A percentile compares a stretch with the other conserved stretches of the same genome.
Conservation (phyloP, 768 basidiomycete genomes). For the Termitomyces sp. region DNA sequence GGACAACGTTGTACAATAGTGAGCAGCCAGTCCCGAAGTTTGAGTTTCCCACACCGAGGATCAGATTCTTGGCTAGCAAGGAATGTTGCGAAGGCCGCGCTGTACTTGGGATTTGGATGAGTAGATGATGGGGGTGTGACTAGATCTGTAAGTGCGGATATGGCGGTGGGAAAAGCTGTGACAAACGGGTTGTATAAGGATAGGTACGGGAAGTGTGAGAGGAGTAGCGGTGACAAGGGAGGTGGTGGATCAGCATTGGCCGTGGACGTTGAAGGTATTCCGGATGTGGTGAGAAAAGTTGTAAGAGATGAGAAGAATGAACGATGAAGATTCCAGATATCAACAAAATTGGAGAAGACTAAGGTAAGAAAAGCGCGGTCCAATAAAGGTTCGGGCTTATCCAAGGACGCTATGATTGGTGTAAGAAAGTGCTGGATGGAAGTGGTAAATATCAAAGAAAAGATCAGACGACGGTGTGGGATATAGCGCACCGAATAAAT, state of each 20-base stretch:
- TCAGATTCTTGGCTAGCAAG: slow-evolving; percentile 62
- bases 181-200: slow-evolving; percentile 85
- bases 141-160: slow-evolving; percentile 54
- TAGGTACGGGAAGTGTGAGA: slow-evolving; percentile 83
- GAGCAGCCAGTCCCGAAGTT: slow-evolving; percentile 79
- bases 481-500: slow-evolving; percentile 63
- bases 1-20: slow-evolving; percentile 88
- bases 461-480: not conserved
- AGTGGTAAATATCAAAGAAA: slow-evolving; percentile 1
- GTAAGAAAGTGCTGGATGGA: slow-evolving; percentile 67
- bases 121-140: slow-evolving; percentile 36
- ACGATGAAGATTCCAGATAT: slow-evolving; percentile 86
- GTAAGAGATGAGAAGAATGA: slow-evolving; percentile 62
- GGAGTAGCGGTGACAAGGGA: slow-evolving; percentile 54
- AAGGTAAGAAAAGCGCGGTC: slow-evolving; percentile 63
- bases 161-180: slow-evolving; percentile 66
- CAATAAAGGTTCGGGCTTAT: slow-evolving; percentile 63
- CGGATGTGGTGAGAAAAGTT: slow-evolving; percentile 33
- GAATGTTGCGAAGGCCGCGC: slow-evolving; percentile 56
- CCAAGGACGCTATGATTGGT: slow-evolving; percentile 73
- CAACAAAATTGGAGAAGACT: slow-evolving; percentile 85
- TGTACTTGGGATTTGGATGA: slow-evolving; percentile 37
- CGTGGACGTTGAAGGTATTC: slow-evolving; percentile 3
- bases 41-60: slow-evolving; percentile 66
- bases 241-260: slow-evolving; percentile 23